phyloP scores from a whole-genome alignment of 768 basidiomycete genomes.

The Pleurotus sapidus region DNA sequence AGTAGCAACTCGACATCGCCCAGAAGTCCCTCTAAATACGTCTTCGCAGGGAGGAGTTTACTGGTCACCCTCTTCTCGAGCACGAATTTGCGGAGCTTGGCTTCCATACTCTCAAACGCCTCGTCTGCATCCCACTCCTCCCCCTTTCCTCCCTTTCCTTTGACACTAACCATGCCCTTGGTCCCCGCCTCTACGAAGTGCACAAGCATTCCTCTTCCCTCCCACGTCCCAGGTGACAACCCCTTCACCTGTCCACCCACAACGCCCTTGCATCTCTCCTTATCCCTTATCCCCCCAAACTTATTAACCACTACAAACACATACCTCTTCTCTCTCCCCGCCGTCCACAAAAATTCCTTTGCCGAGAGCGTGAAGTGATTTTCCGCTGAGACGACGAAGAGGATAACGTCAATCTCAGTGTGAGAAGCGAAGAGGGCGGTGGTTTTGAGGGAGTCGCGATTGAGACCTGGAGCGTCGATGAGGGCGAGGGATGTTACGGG shows the following conservation, averaged over 20 bases:
- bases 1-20: conserved; percentile 87
- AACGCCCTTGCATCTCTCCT: conserved; percentile 83
- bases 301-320: conserved; percentile 99
- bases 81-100: conserved; percentile 89
- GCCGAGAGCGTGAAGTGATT: conserved; percentile 98
- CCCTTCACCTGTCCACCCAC: conserved; percentile 94
- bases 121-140: conserved; percentile 56
- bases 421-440: conserved; percentile 95
- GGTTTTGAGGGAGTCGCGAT: conserved; percentile 92
- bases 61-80: conserved; percentile 95
- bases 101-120: conserved; percentile 86
- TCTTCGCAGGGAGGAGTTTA: conserved; percentile 90
- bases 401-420: conserved; percentile 97
- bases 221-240: conserved; percentile 88
- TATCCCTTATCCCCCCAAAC: conserved; percentile 93
- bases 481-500: conserved; percentile 97
- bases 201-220: conserved; percentile 89
- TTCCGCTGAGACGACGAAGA: conserved; percentile 96
- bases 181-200: conserved; percentile 94
- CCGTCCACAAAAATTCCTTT: conserved; percentile 89
- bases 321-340: conserved; percentile 96
- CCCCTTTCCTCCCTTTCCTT: conserved; percentile 46
- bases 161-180: too few species aligned
- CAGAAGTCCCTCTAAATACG: conserved; percentile 88
- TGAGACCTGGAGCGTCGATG: conserved; percentile 97